phyloP scores from a whole-genome alignment of 768 basidiomycete species.

The Suillus hirtellus region DNA sequence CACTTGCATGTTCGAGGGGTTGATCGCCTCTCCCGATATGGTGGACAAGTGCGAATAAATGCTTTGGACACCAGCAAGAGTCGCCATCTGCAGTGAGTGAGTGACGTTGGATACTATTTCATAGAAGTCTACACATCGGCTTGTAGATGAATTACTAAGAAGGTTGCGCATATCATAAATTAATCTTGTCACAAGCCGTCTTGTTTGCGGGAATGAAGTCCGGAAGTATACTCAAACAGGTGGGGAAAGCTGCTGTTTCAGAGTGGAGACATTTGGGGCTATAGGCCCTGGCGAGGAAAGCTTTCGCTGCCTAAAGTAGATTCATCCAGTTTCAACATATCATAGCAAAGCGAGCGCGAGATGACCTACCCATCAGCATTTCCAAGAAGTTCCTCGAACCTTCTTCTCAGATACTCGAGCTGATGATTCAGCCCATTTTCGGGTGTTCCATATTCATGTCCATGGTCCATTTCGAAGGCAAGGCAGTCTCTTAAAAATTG shows the following conservation, averaged over 20 bases:
- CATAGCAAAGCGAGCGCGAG: background rate
- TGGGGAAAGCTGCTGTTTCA: background rate
- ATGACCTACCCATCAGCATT: constrained; percentile 15
- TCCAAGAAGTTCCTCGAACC: constrained; percentile 32
- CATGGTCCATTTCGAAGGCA: constrained; percentile 60
- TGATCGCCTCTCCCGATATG: background rate
- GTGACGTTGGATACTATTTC: background rate
- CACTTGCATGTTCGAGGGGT: no score
- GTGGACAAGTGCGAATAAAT: background rate
- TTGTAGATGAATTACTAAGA: background rate
- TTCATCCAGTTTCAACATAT: background rate
- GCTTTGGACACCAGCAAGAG: background rate
- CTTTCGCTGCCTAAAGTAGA: constrained; percentile 1
- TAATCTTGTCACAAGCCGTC: background rate
- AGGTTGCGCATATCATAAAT: background rate
- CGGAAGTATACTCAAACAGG: background rate
- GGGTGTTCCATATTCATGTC: constrained; percentile 31
- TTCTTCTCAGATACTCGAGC: constrained; percentile 19
- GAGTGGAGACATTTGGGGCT: no score
- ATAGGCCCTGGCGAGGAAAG: background rate
- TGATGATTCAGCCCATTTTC: constrained; percentile 14
- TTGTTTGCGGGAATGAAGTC: background rate
- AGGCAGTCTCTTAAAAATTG: constrained; percentile 64
- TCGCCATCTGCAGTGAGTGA: background rate
- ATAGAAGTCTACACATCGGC: background rate